phyloP scores from a whole-genome alignment of 257 asterid species.

The Echium plantagineum region DNA sequence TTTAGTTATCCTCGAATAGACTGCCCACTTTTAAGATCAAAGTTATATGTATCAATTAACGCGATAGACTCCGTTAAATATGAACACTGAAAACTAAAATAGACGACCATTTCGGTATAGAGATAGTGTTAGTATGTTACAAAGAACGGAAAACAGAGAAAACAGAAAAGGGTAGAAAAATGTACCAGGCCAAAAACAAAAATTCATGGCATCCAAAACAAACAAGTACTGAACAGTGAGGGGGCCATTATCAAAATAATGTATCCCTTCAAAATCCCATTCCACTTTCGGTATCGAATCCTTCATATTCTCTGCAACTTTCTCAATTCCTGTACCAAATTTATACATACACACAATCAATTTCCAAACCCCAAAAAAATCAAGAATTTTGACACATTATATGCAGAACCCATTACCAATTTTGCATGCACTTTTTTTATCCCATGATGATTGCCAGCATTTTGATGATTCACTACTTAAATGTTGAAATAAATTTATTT shows the following conservation, averaged over 20 bases:
- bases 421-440: neutral
- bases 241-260: conserved; percentile 83
- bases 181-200: conserved; percentile 99
- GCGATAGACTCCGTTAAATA: too few species aligned
- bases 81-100: too few species aligned
- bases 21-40: too few species aligned
- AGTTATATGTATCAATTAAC: too few species aligned
- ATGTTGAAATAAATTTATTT: too few species aligned
- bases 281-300: conserved; percentile 78
- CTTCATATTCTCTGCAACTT: conserved; percentile 49
- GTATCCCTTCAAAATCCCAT: conserved; percentile 96
- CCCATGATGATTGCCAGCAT: too few species aligned
- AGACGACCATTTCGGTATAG: too few species aligned
- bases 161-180: neutral
- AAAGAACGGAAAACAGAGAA: too few species aligned
- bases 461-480: too few species aligned
- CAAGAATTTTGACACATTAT: neutral
- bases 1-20: too few species aligned
- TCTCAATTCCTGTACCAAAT: conserved; percentile 50
- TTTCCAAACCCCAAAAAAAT: neutral
- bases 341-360: conserved; percentile 3
- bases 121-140: too few species aligned
- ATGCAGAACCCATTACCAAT: neutral
- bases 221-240: conserved; percentile 85
- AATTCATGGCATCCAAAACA: conserved; percentile 88